Evolutionary conservation across 768 basidiomycete genomes (phyloP), one percentile per base, ranked within the genome.

Genomic region (Mycena olivaceomarginata): DNA sequence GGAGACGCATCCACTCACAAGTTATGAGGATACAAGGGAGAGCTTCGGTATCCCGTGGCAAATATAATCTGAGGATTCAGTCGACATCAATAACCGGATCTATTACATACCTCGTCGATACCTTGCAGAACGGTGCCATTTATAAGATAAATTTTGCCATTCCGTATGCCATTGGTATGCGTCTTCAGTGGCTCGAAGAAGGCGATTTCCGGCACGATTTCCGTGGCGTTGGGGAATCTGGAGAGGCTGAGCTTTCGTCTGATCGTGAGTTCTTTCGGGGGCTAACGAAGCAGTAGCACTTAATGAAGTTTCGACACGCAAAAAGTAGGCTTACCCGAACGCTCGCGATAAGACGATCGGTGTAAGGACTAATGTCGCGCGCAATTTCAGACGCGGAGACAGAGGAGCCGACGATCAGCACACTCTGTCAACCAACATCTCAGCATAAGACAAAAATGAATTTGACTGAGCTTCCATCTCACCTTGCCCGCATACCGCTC

Each of bases 41-140:
- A 16, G 51, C 68, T 18, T 7, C 41, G 68, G 39, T 18, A 75
- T 22, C 74, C 74, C 18, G 74, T 75, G 11, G 74, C 74, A 2
- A 75, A 59, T 40, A 76, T 76, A 7, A 71, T 76, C 75, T 76
- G 12, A 11, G 5, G 15, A 25, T 70, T 43, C 25, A 59, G 15
- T 70, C 1, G 31, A 39, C 45, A 12, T 56, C 18, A 10, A 39
- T 6, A 31, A 40, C n/a, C 20, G 3, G 25, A 22, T 4, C 5
- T 9, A 16, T 22, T 18, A 31, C 31, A 31, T 72, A 82, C 82
- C 37, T 82, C 81, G 63, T 83, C 83, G 40, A 87, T 79, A 6
- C 83, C 84, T 5, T 75, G 77, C n/a, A 87, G 62, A n/a, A 82
- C 59, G 1, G 80, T 77, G 13, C 85, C 85, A 76, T 87, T 83